Evolutionary conservation across 2,329 filamentous ascomycete genomes (phyloP), one percentile per base, ranked within the genome.

Genomic region (Botryosphaeria agaves): DNA sequence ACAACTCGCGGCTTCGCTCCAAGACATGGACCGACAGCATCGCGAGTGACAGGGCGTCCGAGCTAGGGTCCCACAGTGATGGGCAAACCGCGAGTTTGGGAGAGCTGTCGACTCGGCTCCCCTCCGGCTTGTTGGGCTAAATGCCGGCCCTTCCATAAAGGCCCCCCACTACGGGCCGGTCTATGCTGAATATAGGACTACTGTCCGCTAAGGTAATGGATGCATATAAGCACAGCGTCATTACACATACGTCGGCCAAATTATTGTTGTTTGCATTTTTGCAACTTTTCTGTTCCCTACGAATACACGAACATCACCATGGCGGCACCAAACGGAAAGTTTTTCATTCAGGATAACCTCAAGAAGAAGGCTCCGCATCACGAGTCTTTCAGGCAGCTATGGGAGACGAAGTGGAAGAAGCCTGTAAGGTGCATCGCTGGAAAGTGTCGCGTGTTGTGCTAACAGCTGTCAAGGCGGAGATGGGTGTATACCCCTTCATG

Each of bases 401-500:
- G 79, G 77, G 73, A 80, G 53, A 78, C 72, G 5, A 81, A 80
- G 52, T 84, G 77, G 77, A 73, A 73, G 51, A 58, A 65, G 40
- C 72, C 72, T 4, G 72, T 75, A 53, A 33, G 64, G 25, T 26
- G 5, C n/a, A 23, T 34, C 5, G 16, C 18, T 17, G 11, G 19
- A 4, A 20, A 23, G 32, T 3, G 18, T 14, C 5, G 21, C 36
- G 63, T 61, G 9, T 12, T 11, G 9, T 72, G 67, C 48, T 50
- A 52, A 35, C 30, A 28, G 16, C 14, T 36, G 40, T 47, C 9
- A 26, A 52, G 48, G 51, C 51, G 21, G 42, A 49, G 20, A 72
- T 72, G 53, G 64, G 70, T 33, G 61, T 82, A 6, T 78, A 80
- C 41, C 74, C 75, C 1, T 84, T 84, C 59, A 78, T 83, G 57